Evolutionary conservation across 805 yeast species (phyloP), one percentile per base, ranked within the genome.

Genomic region (Kuraishia cidri): DNA sequence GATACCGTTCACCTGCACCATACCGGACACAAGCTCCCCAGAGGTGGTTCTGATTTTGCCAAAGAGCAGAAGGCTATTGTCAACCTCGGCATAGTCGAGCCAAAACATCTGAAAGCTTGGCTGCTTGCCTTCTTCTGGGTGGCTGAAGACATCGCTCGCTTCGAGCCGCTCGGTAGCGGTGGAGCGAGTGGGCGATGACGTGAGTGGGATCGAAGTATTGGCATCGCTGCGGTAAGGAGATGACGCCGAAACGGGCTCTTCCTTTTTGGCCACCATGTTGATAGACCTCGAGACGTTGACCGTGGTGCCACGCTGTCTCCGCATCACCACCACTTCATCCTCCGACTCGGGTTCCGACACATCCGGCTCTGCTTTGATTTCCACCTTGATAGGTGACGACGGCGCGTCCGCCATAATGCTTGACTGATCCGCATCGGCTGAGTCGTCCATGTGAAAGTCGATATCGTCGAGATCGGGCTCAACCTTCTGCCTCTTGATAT

Each of bases 81-180:
- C 83, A 9, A 80, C 74, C 50, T 90, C 97, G 16, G 81, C 66
- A 52, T 77, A 87, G 55, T 92, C 98, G 20, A 83, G 58, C 97
- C 97, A 92, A 54, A 70, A 92, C 78, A 90, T 76, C 45, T 73
- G 72, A 50, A 87, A 69, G 4, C 24, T 16, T n/a, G n/a, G n/a
- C 2, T n/a, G n/a, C n/a, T n/a, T n/a, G n/a, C n/a, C n/a, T n/a
- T n/a, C n/a, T n/a, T n/a, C n/a, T n/a, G n/a, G n/a, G n/a, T n/a
- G n/a, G n/a, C n/a, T n/a, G n/a, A n/a, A n/a, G n/a, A n/a, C n/a
- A n/a, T n/a, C n/a, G n/a, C n/a, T n/a, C n/a, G n/a, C n/a, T n/a
- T n/a, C n/a, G n/a, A n/a, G n/a, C n/a, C n/a, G n/a, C n/a, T n/a
- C n/a, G n/a, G n/a, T n/a, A n/a, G n/a, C n/a, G n/a, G n/a, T n/a